phyloP scores from a whole-genome alignment of 176 grass and related monocot species.

The Musa troglodytarum region DNA sequence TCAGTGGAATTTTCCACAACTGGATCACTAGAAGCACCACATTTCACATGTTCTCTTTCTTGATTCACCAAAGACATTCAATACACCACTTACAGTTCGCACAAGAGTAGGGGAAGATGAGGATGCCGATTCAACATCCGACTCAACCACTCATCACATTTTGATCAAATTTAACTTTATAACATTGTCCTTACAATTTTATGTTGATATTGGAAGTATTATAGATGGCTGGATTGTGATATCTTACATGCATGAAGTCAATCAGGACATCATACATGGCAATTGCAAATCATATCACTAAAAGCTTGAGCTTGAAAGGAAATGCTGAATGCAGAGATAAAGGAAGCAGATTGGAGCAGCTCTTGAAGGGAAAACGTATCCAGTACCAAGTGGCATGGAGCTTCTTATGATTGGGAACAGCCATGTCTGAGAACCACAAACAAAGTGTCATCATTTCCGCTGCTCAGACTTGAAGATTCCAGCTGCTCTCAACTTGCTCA shows the following conservation, averaged over 20 bases:
- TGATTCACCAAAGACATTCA: neutral
- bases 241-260: no score
- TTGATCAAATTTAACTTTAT: neutral
- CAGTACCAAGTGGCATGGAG: neutral
- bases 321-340: neutral
- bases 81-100: neutral
- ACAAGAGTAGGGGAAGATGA: neutral
- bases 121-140: no score
- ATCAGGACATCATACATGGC: no score
- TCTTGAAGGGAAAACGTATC: no score
- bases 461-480: neutral
- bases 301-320: no score
- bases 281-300: no score
- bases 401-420: neutral
- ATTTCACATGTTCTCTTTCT: slow-evolving; percentile 2
- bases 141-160: no score
- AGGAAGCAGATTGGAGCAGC: neutral
- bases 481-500: neutral
- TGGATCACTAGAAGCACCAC: neutral
- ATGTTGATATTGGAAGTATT: no score
- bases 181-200: neutral
- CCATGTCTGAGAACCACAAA: neutral
- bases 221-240: no score
- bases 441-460: neutral
- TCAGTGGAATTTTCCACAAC: neutral